These are phyloP conservation scores for Peronospora destructor DNA, from an alignment of 352 stramenopile species.

Conservation along the genomic window DNA sequence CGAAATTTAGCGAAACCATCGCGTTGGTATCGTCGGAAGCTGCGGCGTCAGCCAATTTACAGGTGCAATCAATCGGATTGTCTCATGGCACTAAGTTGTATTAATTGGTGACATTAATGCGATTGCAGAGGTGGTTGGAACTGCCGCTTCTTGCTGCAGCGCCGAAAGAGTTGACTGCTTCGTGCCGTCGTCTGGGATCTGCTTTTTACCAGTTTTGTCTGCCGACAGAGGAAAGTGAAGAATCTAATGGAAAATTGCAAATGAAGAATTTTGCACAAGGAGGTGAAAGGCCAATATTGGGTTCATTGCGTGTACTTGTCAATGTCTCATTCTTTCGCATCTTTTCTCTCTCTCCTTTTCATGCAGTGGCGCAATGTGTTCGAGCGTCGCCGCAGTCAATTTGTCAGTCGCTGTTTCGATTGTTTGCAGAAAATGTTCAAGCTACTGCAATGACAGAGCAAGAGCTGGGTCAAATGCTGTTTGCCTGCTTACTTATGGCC, in stretches of 20 bases:
- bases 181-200: conserved; percentile 26
- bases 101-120: neutral
- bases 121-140: conserved; percentile 38
- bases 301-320: neutral
- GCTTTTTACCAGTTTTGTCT: conserved; percentile 56
- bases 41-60: conserved; percentile 29
- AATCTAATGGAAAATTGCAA: conserved; percentile 22
- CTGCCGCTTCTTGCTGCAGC: conserved; percentile 27
- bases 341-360: conserved; percentile 2
- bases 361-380: conserved; percentile 54
- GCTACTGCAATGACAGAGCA: conserved; percentile 33
- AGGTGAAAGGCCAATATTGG: conserved; percentile 25
- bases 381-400: conserved; percentile 60
- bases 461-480: conserved; percentile 39
- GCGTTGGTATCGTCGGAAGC: conserved; percentile 15
- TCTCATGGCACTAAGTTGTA: too few relatives aligned
- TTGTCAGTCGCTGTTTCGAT: conserved; percentile 39
- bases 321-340: neutral
- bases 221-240: conserved; percentile 20
- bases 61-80: conserved; percentile 24
- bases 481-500: conserved; percentile 52
- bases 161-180: conserved; percentile 22
- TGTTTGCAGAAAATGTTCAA: conserved; percentile 36
- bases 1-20: conserved; percentile 39
- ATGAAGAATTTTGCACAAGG: conserved; percentile 56